Percentiles rank a stretch among this genome's conserved stretches.
Conservation (phyloP, 2,329 filamentous ascomycete species). For the Neonectria sp. region DNA sequence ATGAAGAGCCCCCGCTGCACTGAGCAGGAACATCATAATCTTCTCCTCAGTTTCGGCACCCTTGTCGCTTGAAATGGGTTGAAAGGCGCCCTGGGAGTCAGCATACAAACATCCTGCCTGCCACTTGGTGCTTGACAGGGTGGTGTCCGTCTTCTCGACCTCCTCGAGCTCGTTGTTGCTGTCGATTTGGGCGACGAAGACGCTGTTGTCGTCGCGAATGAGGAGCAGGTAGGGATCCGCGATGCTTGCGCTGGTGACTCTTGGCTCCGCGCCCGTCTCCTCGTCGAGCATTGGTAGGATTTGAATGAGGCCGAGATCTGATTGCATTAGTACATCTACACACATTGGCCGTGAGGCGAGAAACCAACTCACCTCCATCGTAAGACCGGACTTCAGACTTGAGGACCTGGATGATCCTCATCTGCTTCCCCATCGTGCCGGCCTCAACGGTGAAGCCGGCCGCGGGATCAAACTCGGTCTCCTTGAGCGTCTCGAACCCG, state of each 20-base stretch:
- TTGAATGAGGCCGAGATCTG: conserved; percentile 89
- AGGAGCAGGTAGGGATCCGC: conserved; percentile 89
- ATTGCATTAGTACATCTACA: conserved; percentile 33
- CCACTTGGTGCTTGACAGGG: conserved; percentile 78
- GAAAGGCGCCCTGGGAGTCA: conserved; percentile 73
- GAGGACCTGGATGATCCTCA: conserved; percentile 88
- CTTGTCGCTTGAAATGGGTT: conserved; percentile 57
- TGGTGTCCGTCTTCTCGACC: conserved; percentile 74
- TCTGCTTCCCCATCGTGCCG: conserved; percentile 84
- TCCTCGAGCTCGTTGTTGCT: conserved; percentile 87
- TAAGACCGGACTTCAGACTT: conserved; percentile 92
- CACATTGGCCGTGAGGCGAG: not conserved
- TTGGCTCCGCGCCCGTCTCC: conserved; percentile 85
- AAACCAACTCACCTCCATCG: conserved; percentile 79
- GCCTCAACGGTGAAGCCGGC: conserved; percentile 91
- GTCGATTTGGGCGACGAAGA: conserved; percentile 85
- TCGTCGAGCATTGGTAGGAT: conserved; percentile 96
- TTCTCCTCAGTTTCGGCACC: conserved; percentile 60
- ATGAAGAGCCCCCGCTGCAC: conserved; percentile 79
- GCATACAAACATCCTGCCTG: conserved; percentile 86
- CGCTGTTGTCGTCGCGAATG: conserved; percentile 85
- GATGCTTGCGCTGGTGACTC: conserved; percentile 86
- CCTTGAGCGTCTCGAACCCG: conserved; percentile 81
- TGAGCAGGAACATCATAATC: conserved; percentile 84
- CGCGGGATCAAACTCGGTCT: conserved; percentile 92